phyloP scores from a whole-genome alignment of 257 asterid genomes.

The Fraxinus americana region DNA sequence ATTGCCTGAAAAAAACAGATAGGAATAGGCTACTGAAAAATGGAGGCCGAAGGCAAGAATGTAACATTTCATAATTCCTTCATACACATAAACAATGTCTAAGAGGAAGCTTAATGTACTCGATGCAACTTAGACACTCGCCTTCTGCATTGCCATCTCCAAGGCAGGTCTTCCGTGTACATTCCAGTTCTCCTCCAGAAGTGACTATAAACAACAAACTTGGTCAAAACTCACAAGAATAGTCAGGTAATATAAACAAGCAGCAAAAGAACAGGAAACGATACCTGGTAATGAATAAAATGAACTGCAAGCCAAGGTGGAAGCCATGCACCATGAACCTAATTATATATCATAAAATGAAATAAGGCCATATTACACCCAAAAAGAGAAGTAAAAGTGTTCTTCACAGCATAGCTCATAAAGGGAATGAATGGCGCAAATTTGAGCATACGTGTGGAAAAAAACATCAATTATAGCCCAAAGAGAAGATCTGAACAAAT shows the following conservation, averaged over 20 bases:
- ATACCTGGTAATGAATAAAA: slow-evolving; percentile 53
- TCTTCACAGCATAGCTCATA: not conserved
- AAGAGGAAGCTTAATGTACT: not conserved
- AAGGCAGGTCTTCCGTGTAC: slow-evolving; percentile 80
- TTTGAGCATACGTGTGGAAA: not conserved
- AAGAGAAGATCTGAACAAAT: not conserved
- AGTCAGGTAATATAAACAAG: not conserved
- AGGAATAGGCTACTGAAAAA: slow-evolving; percentile 13
- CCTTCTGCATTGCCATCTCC: slow-evolving; percentile 64
- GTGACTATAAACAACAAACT: slow-evolving; percentile 46
- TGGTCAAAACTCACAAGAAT: slow-evolving; percentile 18
- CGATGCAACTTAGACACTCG: slow-evolving; percentile 28
- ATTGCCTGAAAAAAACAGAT: slow-evolving; percentile 47
- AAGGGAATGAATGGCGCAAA: not conserved
- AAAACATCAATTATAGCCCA: not conserved
- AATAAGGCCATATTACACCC: slow-evolving; percentile 1
- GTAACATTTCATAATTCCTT: slow-evolving; percentile 5
- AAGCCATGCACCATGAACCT: slow-evolving; percentile 88
- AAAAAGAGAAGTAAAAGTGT: not conserved
- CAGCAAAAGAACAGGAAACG: slow-evolving; percentile 2
- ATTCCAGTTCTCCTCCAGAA: slow-evolving; percentile 74
- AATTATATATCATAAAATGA: slow-evolving; percentile 28
- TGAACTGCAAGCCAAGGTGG: slow-evolving; percentile 83
- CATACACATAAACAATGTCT: slow-evolving; percentile 7
- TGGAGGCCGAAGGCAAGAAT: slow-evolving; percentile 20